phyloP scores from a whole-genome alignment of 2,329 filamentous ascomycete species.

The Penicillium sp. region DNA sequence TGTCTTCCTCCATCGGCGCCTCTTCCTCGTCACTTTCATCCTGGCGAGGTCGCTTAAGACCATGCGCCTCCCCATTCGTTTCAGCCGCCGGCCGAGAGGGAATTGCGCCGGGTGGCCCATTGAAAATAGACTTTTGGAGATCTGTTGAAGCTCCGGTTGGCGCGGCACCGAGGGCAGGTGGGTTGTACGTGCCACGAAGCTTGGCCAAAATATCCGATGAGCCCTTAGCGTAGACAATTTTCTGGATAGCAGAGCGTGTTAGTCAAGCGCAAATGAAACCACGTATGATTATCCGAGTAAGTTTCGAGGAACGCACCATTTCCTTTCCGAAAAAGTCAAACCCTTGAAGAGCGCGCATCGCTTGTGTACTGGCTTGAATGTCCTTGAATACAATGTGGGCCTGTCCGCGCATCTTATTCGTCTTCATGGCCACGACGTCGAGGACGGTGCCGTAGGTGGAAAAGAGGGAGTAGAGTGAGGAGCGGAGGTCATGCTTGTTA shows the following conservation, averaged over 20 bases:
- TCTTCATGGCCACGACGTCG: conserved; percentile 88
- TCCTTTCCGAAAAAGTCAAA: conserved; percentile 82
- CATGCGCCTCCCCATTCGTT: conserved; percentile 53
- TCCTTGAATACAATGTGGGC: conserved; percentile 92
- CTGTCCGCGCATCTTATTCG: conserved; percentile 90
- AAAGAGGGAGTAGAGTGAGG: conserved; percentile 88
- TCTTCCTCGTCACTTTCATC: conserved; percentile 59
- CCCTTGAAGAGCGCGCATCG: conserved; percentile 84
- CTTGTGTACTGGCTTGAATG: conserved; percentile 86
- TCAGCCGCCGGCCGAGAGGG: conserved; percentile 55
- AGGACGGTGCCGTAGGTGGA: conserved; percentile 90
- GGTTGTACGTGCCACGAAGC: conserved; percentile 85
- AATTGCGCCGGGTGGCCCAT: conserved; percentile 54
- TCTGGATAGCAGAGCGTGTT: conserved; percentile 53
- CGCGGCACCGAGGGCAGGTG: conserved; percentile 56
- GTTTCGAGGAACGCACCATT: conserved; percentile 63
- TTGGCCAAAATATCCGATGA: conserved; percentile 88
- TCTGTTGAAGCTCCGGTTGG: conserved; percentile 68
- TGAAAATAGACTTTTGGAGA: conserved; percentile 79
- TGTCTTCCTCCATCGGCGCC: conserved; percentile 66
- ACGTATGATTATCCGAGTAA: not conserved
- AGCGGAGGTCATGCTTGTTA: conserved; percentile 82
- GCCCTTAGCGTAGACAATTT: conserved; percentile 86
- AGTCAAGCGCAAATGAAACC: not conserved
- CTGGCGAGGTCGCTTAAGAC: conserved; percentile 70